phyloP scores from a whole-genome alignment of 2,329 filamentous ascomycete species.

The Verticillium nubilum region DNA sequence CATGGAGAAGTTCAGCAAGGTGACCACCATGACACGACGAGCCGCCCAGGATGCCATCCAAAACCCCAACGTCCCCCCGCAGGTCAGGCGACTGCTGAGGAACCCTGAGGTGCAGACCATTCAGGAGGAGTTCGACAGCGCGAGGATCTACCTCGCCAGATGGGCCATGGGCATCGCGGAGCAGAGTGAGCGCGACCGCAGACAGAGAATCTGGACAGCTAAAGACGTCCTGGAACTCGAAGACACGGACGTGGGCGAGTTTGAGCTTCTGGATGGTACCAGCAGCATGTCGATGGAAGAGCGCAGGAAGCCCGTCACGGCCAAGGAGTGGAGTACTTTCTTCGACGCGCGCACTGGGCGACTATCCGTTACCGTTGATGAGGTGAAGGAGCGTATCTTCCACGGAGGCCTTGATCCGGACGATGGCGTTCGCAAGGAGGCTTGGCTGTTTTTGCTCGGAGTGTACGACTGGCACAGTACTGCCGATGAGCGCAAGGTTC shows the following conservation, averaged over 20 bases:
- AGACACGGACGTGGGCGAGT: constrained; percentile 90
- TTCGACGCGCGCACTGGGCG: constrained; percentile 74
- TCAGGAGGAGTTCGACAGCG: constrained; percentile 96
- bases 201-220: constrained; percentile 86
- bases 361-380: constrained; percentile 75
- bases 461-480: constrained; percentile 93
- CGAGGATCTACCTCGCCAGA: constrained; percentile 84
- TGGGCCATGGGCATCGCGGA: constrained; percentile 99
- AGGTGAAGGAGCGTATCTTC: constrained; percentile 96
- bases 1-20: constrained; percentile 93
- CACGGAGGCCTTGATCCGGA: constrained; percentile 86
- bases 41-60: constrained; percentile 91
- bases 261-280: constrained; percentile 84
- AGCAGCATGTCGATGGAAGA: constrained; percentile 71
- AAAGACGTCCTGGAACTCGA: constrained; percentile 90
- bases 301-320: constrained; percentile 67
- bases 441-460: constrained; percentile 89
- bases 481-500: constrained; percentile 73
- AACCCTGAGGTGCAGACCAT: constrained; percentile 93
- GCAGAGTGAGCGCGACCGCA: constrained; percentile 84
- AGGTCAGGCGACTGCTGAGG: constrained; percentile 75
- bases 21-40: constrained; percentile 89
- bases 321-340: constrained; percentile 86
- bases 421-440: constrained; percentile 91
- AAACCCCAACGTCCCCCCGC: constrained; percentile 84